Base-by-base conservation (phyloP, 306 rosid species). In the Citrullus colocynthis region DNA sequence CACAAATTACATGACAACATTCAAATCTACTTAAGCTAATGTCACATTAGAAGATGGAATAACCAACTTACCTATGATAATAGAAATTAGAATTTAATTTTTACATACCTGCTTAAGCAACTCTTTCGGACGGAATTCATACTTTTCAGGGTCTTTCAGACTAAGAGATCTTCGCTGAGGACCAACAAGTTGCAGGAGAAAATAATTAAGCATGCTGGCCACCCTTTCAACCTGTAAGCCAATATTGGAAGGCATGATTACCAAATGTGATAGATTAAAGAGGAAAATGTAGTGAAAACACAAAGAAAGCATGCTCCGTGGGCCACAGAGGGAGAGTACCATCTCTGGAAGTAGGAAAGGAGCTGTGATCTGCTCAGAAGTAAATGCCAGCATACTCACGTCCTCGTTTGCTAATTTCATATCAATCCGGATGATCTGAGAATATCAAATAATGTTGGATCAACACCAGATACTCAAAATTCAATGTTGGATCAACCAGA, bases 271-370 rank as follows among this genome's bases (percentile, higher is more conserved):
- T 61, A 34, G 48, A 82, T 14, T n/a, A 18, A 18, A 9, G 55
- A 6, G 51, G 44, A 51, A 24, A 59, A 1, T 74, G 30, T 52
- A 74, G 56, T 13, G 4, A 72, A 51, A 45, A 44, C 21, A 24
- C 51, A 45, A 45, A 13, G 76, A 71, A 72, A 28, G 42, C 14
- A 48, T 44, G 60, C 41, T 60, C 41, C 13, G 24, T 18, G 32
- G 44, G 39, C 49, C 55, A 52, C 57, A 18, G 36, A 7, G 61
- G 55, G 39, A 76, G 32, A 42, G 24, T 67, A 96, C 99, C 99
- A 96, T 96, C 91, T 96, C 99, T 71, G 99, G 94, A 83, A 96
- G 98, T 63, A 96, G 90, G 88, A 96, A 96, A 65, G 99, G 99
- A 74, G 78, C 98, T 21, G 97, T 96, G 58, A 96, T 96, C 81